Evolutionary conservation across 31 red algal genomes (phyloP).

Genomic region (Pterothamnion heteromorphum): DNA sequence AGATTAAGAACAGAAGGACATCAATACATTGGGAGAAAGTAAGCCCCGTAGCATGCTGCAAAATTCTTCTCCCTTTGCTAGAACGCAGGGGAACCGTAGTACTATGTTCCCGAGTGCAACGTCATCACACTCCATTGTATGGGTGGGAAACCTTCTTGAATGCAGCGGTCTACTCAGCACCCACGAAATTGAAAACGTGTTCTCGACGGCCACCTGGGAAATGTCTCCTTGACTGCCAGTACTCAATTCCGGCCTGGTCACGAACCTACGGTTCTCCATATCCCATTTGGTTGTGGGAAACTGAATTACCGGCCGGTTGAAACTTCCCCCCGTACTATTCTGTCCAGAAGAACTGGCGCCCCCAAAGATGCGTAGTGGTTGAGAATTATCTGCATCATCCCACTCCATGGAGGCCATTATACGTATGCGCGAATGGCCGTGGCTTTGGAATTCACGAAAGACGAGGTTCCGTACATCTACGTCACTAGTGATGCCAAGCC

Average conservation of each 20-base stretch:
- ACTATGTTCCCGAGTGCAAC: not conserved
- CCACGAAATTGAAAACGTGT: not conserved
- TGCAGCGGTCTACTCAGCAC: not conserved
- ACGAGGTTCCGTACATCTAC: not conserved
- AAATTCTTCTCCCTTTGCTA: not conserved
- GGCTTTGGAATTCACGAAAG: not conserved
- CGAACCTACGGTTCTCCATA: not conserved
- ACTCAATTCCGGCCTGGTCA: not conserved
- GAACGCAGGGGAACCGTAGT: not conserved
- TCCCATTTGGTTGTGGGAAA: not conserved
- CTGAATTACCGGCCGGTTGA: not conserved
- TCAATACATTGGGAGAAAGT: not conserved
- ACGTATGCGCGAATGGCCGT: not conserved
- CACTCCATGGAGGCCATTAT: not conserved
- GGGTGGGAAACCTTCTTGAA: not conserved
- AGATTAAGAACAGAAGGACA: not conserved
- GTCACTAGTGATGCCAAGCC: not conserved
- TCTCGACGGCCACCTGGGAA: not conserved
- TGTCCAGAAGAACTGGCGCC: not conserved
- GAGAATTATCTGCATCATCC: not conserved
- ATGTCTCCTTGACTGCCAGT: not conserved
- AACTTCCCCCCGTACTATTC: not conserved
- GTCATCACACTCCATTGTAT: not conserved
- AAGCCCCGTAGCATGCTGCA: not conserved
- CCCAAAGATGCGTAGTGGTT: not conserved